Conservation (phyloP, 2,329 filamentous ascomycete species). For the Fusarium caatingaense region DNA sequence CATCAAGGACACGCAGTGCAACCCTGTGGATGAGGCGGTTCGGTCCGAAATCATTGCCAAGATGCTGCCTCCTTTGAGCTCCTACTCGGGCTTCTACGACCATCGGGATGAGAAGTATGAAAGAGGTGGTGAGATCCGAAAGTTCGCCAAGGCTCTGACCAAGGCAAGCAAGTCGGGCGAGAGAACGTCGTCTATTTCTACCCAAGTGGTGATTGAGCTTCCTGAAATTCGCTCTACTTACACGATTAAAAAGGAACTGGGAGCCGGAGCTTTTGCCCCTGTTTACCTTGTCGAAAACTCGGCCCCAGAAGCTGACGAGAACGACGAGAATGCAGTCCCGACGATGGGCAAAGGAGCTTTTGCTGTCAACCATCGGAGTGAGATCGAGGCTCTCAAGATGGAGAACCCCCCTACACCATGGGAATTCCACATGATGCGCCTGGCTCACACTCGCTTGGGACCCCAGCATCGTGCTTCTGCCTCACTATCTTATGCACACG, state of each 20-base stretch:
- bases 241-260: conserved; percentile 84
- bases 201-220: conserved; percentile 75
- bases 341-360: conserved; percentile 73
- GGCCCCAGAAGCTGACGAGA: conserved; percentile 59
- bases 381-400: conserved; percentile 91
- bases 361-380: conserved; percentile 64
- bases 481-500: conserved; percentile 84
- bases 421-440: conserved; percentile 97
- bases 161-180: conserved; percentile 70
- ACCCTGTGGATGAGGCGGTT: conserved; percentile 84
- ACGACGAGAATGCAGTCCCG: conserved; percentile 57
- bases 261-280: conserved; percentile 92
- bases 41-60: conserved; percentile 80
- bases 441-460: conserved; percentile 80
- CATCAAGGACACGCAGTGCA: conserved; percentile 85
- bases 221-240: conserved; percentile 74
- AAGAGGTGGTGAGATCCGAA: conserved; percentile 80
- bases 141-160: conserved; percentile 75
- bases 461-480: conserved; percentile 76
- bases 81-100: conserved; percentile 84
- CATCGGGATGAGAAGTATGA: conserved; percentile 72
- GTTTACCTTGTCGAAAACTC: conserved; percentile 90
- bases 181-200: conserved; percentile 67
- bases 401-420: conserved; percentile 88
- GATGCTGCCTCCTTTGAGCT: conserved; percentile 76